Base-by-base conservation (phyloP, 2,329 filamentous ascomycete genomes). In the Fusarium xyrophilum region DNA sequence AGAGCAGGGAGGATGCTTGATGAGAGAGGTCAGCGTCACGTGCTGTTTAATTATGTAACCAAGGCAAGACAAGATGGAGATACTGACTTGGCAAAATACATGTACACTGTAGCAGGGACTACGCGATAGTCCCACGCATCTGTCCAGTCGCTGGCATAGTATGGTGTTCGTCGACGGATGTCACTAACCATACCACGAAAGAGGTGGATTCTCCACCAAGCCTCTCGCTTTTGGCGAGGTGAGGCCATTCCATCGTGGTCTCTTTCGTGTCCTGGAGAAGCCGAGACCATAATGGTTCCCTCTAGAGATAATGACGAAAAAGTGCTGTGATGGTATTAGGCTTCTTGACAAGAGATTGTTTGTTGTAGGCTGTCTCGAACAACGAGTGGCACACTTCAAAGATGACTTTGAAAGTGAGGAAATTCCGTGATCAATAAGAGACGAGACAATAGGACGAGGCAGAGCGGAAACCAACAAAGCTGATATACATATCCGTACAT, bases 111-210 rank as follows among this genome's bases (percentile, higher is more conserved):
- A 19, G 92, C 92, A 2, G 93, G 93, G 39, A 97, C 86, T 42
- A 97, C 92, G 56, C 93, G 88, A 81, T 97, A 97, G 76, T 96
- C 91, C 92, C 92, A 96, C 3, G 93, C 93, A 81, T 97, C 93
- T 21, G 77, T 83, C 91, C 91, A 96, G 78, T 97, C 93, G 78
- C 90, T 94, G 79, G 81, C 83, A 76, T 96, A 97, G 76, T 86
- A 96, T 2, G 93, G 93, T 11, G 85, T 85, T 66, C 93, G 83
- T 60, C 92, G 88, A 68, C 88, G 88, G 35, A 96, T 74, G 79
- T 97, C 93, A 75, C 92, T 89, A 60, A 89, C 77, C 88, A 97
- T 96, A 73, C 93, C 93, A 38, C 87, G 87, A 78, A 95, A 95
- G 51, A 91, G 82, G 51, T 84, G 85, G 27, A 94, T 86, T 75